Percentiles rank a stretch among this genome's conserved stretches.
Evolutionary conservation across 805 yeast genomes (phyloP).

Genomic region (Yamadazyma insecticola): DNA sequence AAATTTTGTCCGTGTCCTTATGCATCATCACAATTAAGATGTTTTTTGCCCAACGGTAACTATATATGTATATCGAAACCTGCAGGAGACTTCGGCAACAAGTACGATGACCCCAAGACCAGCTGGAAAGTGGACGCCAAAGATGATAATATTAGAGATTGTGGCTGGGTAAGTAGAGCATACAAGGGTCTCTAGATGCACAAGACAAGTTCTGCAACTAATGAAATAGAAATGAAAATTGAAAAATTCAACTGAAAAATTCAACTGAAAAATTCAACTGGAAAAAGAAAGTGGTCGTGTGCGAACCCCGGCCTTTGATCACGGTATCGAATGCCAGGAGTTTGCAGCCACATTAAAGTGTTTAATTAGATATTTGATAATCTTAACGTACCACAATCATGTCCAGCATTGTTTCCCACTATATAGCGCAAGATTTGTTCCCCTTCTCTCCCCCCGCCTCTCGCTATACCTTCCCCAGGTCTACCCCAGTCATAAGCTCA

Average conservation of each 20-base stretch:
- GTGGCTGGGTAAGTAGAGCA: constrained; percentile 79
- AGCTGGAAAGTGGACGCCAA: constrained; percentile 47
- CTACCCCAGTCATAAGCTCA: neutral
- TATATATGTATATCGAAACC: constrained; percentile 85
- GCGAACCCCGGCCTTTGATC: neutral
- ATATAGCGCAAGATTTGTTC: too few species aligned
- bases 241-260: too few species aligned
- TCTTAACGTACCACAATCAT: too few species aligned
- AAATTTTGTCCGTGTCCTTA: constrained; percentile 87
- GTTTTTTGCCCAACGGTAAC: constrained; percentile 65
- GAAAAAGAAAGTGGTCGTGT: too few species aligned
- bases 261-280: too few species aligned
- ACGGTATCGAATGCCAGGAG: too few species aligned
- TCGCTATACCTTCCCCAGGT: neutral
- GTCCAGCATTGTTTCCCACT: too few species aligned
- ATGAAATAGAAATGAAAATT: too few species aligned
- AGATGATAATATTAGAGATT: constrained; percentile 59
- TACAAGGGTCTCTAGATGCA: constrained; percentile 45
- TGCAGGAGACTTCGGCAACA: constrained; percentile 33
- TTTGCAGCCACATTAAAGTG: too few species aligned
- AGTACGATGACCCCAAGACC: constrained; percentile 36
- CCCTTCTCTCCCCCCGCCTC: neutral
- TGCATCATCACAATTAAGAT: constrained; percentile 79
- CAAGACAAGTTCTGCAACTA: too few species aligned
- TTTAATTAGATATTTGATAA: too few species aligned